These are phyloP conservation scores for Hirsutella rhossiliensis DNA, from an alignment of 2,329 filamentous ascomycete genomes.

Conservation along the genomic window DNA sequence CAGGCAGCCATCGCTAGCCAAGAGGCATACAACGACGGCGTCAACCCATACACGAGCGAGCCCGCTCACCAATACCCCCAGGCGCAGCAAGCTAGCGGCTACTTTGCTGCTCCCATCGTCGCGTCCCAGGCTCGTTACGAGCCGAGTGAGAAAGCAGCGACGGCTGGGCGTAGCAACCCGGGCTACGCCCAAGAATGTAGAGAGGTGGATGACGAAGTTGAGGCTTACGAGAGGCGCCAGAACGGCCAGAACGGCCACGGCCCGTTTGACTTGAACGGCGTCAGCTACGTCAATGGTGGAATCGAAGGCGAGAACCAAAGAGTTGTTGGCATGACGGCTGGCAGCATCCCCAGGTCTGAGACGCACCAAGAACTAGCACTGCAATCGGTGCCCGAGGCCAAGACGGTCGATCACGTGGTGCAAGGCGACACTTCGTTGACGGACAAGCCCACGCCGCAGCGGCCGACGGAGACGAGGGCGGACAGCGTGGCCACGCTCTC, in stretches of 20 bases:
- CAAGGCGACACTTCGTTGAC: constrained; percentile 2
- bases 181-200: not conserved
- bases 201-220: not conserved
- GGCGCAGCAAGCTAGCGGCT: constrained; percentile 5
- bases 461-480: constrained; percentile 18
- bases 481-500: constrained; percentile 45
- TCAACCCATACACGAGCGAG: constrained; percentile 45
- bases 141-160: not conserved
- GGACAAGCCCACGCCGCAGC: constrained; percentile 4
- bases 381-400: constrained; percentile 7
- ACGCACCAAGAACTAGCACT: constrained; percentile 11
- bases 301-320: constrained; percentile 5
- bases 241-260: not conserved
- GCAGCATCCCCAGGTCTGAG: constrained; percentile 8
- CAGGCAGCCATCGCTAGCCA: constrained; percentile 37
- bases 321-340: constrained; percentile 4
- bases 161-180: not conserved
- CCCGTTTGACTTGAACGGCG: constrained; percentile 1
- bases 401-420: constrained; percentile 5
- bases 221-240: not conserved
- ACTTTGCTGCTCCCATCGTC: constrained; percentile 11
- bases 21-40: constrained; percentile 39
- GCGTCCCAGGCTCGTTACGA: constrained; percentile 7
- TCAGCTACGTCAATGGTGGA: constrained; percentile 6
- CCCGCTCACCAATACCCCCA: constrained; percentile 16